A percentile compares a stretch with the other conserved stretches of the same genome.
phyloP scores from a whole-genome alignment of 2,329 filamentous ascomycete species.

The Aureobasidium melanogenum region DNA sequence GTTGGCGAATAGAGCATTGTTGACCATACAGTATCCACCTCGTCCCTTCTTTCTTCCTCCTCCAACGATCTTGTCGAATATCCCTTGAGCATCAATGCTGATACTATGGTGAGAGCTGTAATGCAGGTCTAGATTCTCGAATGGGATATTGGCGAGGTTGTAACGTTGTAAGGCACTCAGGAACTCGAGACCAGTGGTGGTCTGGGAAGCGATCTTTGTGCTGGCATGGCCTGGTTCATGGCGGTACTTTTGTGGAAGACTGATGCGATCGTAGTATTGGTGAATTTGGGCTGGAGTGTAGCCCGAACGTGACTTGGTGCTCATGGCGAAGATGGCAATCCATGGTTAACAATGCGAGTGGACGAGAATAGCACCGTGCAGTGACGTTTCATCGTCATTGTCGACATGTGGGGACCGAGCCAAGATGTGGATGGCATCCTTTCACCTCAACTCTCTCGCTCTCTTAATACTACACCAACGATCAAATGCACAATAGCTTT shows the following conservation, averaged over 20 bases:
- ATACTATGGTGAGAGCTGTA: conserved; percentile 42
- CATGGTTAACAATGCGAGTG: background rate
- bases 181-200: conserved; percentile 21
- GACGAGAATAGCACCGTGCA: background rate
- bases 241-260: conserved; percentile 15
- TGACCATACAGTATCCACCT: conserved; percentile 56
- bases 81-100: conserved; percentile 38
- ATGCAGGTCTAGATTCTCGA: conserved; percentile 50
- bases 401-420: background rate
- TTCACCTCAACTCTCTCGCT: background rate
- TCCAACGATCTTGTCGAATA: conserved; percentile 44
- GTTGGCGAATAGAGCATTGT: conserved; percentile 44
- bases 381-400: background rate
- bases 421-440: background rate
- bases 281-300: conserved; percentile 17
- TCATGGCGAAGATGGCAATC: background rate
- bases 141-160: conserved; percentile 43
- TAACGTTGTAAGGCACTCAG: conserved; percentile 20
- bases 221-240: background rate
- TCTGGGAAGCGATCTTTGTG: conserved; percentile 12
- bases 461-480: background rate
- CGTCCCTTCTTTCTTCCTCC: conserved; percentile 26
- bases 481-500: no score
- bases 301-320: background rate
- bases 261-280: conserved; percentile 22